Base-by-base conservation (phyloP, 2,329 filamentous ascomycete genomes). In the Cercospora sp. region DNA sequence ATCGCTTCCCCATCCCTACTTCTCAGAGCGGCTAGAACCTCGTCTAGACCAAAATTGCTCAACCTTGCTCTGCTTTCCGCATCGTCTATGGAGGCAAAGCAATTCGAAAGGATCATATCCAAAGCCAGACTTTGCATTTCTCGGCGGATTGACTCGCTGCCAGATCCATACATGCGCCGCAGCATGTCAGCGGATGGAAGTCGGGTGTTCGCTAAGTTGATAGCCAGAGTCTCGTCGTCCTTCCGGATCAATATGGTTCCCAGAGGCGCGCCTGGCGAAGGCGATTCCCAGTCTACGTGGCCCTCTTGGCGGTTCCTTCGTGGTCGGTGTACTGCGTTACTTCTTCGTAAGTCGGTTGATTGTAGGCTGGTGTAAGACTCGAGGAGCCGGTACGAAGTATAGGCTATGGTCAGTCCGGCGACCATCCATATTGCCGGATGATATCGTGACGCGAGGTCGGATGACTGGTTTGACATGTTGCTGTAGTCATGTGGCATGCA, bases 301-400 rank as follows among this genome's bases (percentile, higher is more conserved):
- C 30, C 49, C 63, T 51, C 40, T 53, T 60, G 53, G 18, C 66
- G 60, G n/a, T 69, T 60, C 43, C 70, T 60, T 34, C 72, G 65
- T 26, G 68, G 55, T 61, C 70, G 67, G 58, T 72, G 70, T 30
- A 73, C 63, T 9, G 71, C 72, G 60, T 72, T 71, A 55, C 72
- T 74, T 62, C 72, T 69, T 16, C 66, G 71, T 26, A 74, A 66
- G 49, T 37, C 60, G 26, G 66, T 61, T 10, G 69, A 43, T n/a
- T 69, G 67, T 28, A 40, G 63, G 4, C 57, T 65, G 5, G 53
- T 16, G 30, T 66, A 66, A 13, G 66, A 51, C 8, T 59, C 51
- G 65, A 89, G 90, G 72, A 88, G 79, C 66, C 87, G 85, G 75
- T 88, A 91, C 66, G 85, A 83, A 65, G 86, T 80, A 60, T 86